Evolutionary conservation across 1,284 basidiomycete species (phyloP), one percentile per base, ranked within the genome.

Genomic region (Hymenochaete sp.): DNA sequence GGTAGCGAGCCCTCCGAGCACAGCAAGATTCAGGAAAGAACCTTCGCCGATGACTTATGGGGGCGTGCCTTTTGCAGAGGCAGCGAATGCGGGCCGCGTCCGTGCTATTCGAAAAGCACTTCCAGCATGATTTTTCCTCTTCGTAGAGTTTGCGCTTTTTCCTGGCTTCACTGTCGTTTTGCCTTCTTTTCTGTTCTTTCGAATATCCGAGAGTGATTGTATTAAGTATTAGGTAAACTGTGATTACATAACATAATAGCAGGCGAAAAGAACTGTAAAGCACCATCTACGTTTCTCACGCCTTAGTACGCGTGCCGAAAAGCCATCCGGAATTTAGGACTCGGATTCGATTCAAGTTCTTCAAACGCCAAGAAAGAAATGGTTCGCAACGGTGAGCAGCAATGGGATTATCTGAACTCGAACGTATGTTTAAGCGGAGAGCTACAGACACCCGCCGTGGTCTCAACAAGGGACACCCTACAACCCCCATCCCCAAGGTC

Each of bases 391-490:
- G 79, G 82, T 85, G 67, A 67, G 66, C 59, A 40, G 45, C 24
- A 38, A 16, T 38, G 36, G 38, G n/a, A 26, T 24, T 38, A 38
- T 31, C 28, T 31, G 16, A 24, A n/a, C 32, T 18, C 29, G 51
- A n/a, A 42, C 33, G 10, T 14, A 14, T 29, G 14, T 8, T n/a
- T 6, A 26, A 22, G 5, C 32, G 8, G 8, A n/a, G 8, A 4
- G 14, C 18, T 46, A 29, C 54, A 96, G 95, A 95, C 73, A 70
- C 93, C 66, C 88, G 90, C 61, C 74, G 75, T 68, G 96, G 96
- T 62, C 73, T 79, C 62, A 96, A 95, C 81, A 83, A 85, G 62
- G 96, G 96, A 59, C 87, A 86, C 75, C 83, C 88, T 57, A 96
- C 93, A 48, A 96, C 91, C 49, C 67, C 82, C 60, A 86, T 97